Conservation (phyloP, 495 filamentous ascomycete genomes). For the Oidiodendron maius region DNA sequence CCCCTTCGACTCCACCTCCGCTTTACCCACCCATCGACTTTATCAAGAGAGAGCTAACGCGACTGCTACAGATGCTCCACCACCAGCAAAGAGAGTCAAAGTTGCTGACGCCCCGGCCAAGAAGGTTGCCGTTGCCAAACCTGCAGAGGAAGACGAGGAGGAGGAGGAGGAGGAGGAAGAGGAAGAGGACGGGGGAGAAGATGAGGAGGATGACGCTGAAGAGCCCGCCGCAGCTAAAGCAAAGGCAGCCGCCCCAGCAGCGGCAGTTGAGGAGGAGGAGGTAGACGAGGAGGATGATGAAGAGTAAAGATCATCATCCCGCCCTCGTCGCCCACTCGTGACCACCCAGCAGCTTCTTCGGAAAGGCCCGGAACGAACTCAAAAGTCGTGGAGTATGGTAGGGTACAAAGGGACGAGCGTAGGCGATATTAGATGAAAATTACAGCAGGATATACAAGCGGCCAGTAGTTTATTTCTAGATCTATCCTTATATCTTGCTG, state of each 20-base stretch:
- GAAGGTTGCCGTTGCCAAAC: neutral
- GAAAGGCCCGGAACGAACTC: no score
- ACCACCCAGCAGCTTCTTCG: no score
- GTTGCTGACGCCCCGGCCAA: no score
- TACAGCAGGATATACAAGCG: neutral
- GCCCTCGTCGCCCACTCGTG: no score
- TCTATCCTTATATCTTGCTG: no score
- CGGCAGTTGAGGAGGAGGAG: neutral
- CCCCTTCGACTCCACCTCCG: no score
- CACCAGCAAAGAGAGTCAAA: conserved; percentile 4
- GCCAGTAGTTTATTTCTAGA: neutral
- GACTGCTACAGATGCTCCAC: neutral
- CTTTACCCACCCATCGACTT: no score
- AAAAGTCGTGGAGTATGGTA: no score
- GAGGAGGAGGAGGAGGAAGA: conserved; percentile 15
- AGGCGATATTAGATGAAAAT: no score
- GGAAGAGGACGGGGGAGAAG: conserved; percentile 13
- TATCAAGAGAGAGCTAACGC: no score
- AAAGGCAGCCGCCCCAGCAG: neutral
- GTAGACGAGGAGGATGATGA: neutral
- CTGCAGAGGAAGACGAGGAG: neutral
- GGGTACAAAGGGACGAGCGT: no score
- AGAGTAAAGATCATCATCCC: neutral
- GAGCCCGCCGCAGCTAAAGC: conserved; percentile 4
- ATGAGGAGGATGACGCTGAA: conserved; percentile 12